Evolutionary conservation across 352 stramenopile species (phyloP).

Genomic region (Phytophthora fragariaefolia): DNA sequence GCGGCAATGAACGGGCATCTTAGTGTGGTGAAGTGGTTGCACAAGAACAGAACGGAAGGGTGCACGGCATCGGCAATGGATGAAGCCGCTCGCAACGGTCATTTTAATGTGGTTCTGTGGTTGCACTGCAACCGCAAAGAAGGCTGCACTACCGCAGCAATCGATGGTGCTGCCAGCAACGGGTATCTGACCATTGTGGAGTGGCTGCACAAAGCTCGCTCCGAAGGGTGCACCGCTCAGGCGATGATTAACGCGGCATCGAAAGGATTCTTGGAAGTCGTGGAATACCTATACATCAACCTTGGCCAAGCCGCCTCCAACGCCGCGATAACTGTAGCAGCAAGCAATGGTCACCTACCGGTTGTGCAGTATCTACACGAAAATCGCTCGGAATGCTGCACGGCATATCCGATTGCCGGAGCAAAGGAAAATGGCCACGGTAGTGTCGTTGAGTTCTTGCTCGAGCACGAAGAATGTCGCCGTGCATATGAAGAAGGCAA

Average conservation of each 20-base stretch:
- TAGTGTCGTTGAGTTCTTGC: constrained; percentile 2
- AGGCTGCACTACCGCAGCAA: constrained; percentile 21
- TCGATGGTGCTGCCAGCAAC: constrained; percentile 15
- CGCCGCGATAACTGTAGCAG: constrained; percentile 14
- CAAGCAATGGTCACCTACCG: constrained; percentile 7
- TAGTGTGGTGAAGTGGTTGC: constrained; percentile 26
- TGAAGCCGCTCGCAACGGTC: constrained; percentile 15
- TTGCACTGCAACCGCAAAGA: constrained; percentile 26
- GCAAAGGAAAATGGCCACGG: constrained; percentile 10
- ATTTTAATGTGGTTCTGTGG: constrained; percentile 24
- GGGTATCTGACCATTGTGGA: constrained; percentile 6
- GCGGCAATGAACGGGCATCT: constrained; percentile 31
- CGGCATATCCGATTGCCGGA: not conserved
- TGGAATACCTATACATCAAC: constrained; percentile 17
- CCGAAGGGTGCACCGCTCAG: constrained; percentile 22
- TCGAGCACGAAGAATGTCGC: constrained; percentile 15
- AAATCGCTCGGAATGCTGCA: constrained; percentile 12
- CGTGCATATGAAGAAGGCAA: constrained; percentile 10
- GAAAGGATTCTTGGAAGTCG: constrained; percentile 20
- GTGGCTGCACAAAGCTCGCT: constrained; percentile 5
- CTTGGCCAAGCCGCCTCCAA: constrained; percentile 9
- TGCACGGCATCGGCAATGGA: constrained; percentile 25
- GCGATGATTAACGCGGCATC: constrained; percentile 19
- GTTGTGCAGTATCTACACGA: constrained; percentile 23
- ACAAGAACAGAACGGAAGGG: constrained; percentile 21